These are phyloP conservation scores for Neostapfia colusana DNA, from an alignment of 176 grass and related monocot genomes.

Conservation along the genomic window DNA sequence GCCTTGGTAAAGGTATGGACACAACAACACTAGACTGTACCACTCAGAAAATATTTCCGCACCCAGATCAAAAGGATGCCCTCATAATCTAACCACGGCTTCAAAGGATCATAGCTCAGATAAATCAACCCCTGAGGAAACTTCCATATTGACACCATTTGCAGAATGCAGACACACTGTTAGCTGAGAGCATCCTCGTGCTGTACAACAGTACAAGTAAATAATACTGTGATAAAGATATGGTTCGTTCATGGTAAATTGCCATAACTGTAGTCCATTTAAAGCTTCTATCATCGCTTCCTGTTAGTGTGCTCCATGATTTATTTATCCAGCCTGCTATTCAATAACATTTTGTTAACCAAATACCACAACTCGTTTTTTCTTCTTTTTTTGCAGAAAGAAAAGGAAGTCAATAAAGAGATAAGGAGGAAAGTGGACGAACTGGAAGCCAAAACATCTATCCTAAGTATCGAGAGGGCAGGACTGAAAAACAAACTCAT, in stretches of 20 bases:
- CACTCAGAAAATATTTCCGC: not conserved
- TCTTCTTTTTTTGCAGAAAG: slow-evolving; percentile 58
- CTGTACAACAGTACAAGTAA: not conserved
- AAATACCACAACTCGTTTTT: slow-evolving; percentile 9
- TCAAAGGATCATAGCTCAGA: slow-evolving; percentile 10
- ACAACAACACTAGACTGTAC: not conserved
- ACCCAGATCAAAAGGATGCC: not conserved
- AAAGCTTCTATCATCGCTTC: slow-evolving; percentile 1
- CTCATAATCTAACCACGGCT: slow-evolving; percentile 1
- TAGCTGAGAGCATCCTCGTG: not conserved
- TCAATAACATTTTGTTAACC: slow-evolving; percentile 22
- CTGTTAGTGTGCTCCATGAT: not conserved
- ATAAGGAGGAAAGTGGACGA: slow-evolving; percentile 68
- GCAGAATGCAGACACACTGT: no score
- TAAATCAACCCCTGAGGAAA: not conserved
- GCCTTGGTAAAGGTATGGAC: not conserved
- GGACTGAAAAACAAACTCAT: slow-evolving; percentile 78
- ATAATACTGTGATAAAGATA: slow-evolving; percentile 4
- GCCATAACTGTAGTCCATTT: not conserved
- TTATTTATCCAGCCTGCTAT: slow-evolving; percentile 1
- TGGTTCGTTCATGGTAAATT: not conserved
- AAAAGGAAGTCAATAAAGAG: slow-evolving; percentile 61
- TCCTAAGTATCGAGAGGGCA: slow-evolving; percentile 62
- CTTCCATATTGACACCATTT: not conserved
- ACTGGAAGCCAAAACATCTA: slow-evolving; percentile 67